A percentile compares a stretch with the other conserved stretches of the same genome.
Evolutionary conservation across 352 stramenopile genomes (phyloP).

Genomic region (Phytophthora aleatoria): DNA sequence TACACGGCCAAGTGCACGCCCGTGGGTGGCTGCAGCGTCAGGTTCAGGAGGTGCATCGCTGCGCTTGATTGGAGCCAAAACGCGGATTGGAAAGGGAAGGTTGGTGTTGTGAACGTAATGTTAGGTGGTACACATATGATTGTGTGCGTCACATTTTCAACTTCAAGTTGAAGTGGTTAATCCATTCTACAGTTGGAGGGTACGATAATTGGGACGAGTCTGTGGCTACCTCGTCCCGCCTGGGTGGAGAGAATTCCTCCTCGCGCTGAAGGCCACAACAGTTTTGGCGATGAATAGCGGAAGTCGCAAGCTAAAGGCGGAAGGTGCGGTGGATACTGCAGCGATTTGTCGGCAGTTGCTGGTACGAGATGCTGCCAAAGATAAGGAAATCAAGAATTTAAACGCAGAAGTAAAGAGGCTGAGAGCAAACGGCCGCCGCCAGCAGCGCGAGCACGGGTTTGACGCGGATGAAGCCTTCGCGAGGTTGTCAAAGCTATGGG

Average conservation of each 20-base stretch:
- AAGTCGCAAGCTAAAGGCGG: neutral
- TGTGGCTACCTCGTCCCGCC: neutral
- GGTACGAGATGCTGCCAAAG: neutral
- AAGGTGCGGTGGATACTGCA: neutral
- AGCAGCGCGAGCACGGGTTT: neutral
- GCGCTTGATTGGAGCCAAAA: neutral
- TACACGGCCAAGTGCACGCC: constrained; percentile 86
- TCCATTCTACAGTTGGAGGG: neutral
- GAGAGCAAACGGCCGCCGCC: neutral
- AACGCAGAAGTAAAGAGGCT: neutral
- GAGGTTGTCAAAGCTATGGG: neutral
- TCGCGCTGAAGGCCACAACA: neutral
- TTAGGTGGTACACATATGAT: constrained; percentile 6
- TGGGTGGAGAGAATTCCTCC: neutral
- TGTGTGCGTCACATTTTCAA: neutral
- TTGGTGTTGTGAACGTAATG: neutral
- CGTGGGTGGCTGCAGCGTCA: constrained; percentile 86
- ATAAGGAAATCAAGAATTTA: neutral
- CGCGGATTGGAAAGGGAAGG: constrained; percentile 2
- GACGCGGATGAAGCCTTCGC: neutral
- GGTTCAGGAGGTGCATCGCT: constrained; percentile 87
- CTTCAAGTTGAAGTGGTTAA: constrained; percentile 1
- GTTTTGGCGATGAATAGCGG: neutral
- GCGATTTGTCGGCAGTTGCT: neutral
- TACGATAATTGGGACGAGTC: neutral